These are phyloP conservation scores for Fragaria ananassa DNA, from an alignment of 306 rosid genomes.

Conservation along the genomic window DNA sequence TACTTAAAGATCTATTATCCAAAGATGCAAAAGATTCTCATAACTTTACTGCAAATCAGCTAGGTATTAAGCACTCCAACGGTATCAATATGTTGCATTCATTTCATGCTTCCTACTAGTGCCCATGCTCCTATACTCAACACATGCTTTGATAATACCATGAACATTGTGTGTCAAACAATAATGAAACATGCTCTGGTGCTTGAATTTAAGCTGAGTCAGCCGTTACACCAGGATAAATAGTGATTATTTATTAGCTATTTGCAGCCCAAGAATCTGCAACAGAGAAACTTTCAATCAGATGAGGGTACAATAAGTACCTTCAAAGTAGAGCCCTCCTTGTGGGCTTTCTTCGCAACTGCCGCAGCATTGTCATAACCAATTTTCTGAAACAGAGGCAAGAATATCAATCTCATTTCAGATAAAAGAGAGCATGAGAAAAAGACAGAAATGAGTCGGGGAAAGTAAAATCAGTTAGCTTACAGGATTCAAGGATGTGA, in stretches of 20 bases:
- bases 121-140: not conserved
- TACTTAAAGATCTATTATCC: constrained; percentile 6
- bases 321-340: constrained; percentile 90
- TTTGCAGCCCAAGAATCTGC: not conserved
- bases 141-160: not conserved
- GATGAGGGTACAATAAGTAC: constrained; percentile 37
- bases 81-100: constrained; percentile 12
- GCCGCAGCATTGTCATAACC: constrained; percentile 98
- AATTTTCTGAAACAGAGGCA: constrained; percentile 66
- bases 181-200: not conserved
- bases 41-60: constrained; percentile 3
- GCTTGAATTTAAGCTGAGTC: not conserved
- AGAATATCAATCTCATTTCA: constrained; percentile 15
- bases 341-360: constrained; percentile 97
- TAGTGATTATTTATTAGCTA: not conserved
- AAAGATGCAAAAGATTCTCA: not conserved
- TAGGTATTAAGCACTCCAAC: constrained; percentile 12
- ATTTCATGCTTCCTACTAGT: not conserved
- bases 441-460: not conserved
- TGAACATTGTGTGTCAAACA: not conserved
- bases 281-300: not conserved
- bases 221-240: not conserved
- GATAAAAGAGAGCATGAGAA: not conserved
- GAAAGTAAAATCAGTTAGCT: constrained; percentile 26
- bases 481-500: constrained; percentile 92